phyloP scores from a whole-genome alignment of 2,329 filamentous ascomycete genomes.

The Verticillium nubilum region DNA sequence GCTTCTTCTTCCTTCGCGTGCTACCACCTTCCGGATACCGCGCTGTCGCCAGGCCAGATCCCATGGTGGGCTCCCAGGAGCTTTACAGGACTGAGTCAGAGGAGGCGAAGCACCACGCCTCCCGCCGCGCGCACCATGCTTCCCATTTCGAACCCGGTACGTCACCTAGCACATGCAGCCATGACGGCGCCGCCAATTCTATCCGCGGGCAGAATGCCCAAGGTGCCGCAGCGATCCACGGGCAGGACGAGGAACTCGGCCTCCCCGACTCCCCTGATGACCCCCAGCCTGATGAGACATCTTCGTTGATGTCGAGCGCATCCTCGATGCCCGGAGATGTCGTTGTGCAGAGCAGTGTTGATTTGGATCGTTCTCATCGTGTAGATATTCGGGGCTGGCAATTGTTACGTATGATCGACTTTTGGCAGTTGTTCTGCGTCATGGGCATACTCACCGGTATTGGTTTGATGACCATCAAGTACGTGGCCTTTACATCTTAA shows the following conservation, averaged over 20 bases:
- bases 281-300: conserved; percentile 63
- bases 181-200: conserved; percentile 4
- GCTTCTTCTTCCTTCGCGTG: conserved; percentile 81
- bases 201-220: conserved; percentile 5
- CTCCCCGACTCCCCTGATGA: conserved; percentile 20
- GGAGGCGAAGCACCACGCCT: conserved; percentile 31
- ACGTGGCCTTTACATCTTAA: conserved; percentile 28
- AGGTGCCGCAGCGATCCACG: conserved; percentile 16
- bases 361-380: conserved; percentile 69
- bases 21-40: conserved; percentile 58
- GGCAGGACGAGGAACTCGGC: conserved; percentile 12
- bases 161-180: conserved; percentile 30
- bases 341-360: conserved; percentile 55
- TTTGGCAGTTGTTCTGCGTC: conserved; percentile 85
- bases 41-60: conserved; percentile 37
- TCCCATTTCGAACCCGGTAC: conserved; percentile 59
- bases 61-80: conserved; percentile 21
- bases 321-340: conserved; percentile 46
- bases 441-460: conserved; percentile 90
- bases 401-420: conserved; percentile 67
- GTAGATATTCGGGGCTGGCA: conserved; percentile 85
- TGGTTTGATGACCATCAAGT: conserved; percentile 99
- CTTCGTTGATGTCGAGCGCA: conserved; percentile 69
- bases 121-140: conserved; percentile 31
- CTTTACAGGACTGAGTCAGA: conserved; percentile 36